Evolutionary conservation across 2,329 filamentous ascomycete genomes (phyloP).

Genomic region (Diaporthe batatas): DNA sequence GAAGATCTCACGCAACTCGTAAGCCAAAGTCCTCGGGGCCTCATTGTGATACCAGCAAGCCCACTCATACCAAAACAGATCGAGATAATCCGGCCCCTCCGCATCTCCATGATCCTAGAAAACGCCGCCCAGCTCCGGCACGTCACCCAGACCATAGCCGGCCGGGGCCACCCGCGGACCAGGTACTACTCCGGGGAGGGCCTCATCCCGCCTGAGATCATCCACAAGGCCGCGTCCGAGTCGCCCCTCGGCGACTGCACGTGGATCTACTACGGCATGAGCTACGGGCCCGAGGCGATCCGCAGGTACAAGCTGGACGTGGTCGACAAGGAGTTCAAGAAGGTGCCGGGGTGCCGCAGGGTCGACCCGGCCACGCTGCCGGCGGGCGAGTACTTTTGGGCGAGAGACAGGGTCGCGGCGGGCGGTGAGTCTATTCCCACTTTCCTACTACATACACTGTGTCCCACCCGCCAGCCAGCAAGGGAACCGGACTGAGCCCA

Average conservation of each 20-base stretch:
- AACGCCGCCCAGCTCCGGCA: slow-evolving; percentile 62
- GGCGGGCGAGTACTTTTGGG: slow-evolving; percentile 44
- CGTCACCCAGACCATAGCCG: slow-evolving; percentile 54
- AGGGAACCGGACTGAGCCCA: background rate
- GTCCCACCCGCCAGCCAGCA: too few relatives aligned
- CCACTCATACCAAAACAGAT: slow-evolving; percentile 41
- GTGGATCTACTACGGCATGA: slow-evolving; percentile 63
- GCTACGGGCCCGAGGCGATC: slow-evolving; percentile 50
- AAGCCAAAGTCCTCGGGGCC: slow-evolving; percentile 10
- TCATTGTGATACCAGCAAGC: background rate
- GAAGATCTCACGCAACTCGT: slow-evolving; percentile 62
- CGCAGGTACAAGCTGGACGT: slow-evolving; percentile 52
- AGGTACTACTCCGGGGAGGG: slow-evolving; percentile 50
- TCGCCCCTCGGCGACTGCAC: slow-evolving; percentile 46
- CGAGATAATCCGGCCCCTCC: slow-evolving; percentile 55
- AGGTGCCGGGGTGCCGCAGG: slow-evolving; percentile 49
- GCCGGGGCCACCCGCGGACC: slow-evolving; percentile 52
- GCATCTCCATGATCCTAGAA: slow-evolving; percentile 53
- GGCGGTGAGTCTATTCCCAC: slow-evolving; percentile 51
- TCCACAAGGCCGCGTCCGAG: slow-evolving; percentile 51
- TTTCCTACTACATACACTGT: background rate
- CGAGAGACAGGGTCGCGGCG: slow-evolving; percentile 45
- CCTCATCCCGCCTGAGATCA: slow-evolving; percentile 55
- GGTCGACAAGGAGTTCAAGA: slow-evolving; percentile 51
- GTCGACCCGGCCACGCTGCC: slow-evolving; percentile 47